A percentile compares a stretch with the other conserved stretches of the same genome.
Conservation (phyloP, 2,329 filamentous ascomycete species). For the Lomentospora prolificans region DNA sequence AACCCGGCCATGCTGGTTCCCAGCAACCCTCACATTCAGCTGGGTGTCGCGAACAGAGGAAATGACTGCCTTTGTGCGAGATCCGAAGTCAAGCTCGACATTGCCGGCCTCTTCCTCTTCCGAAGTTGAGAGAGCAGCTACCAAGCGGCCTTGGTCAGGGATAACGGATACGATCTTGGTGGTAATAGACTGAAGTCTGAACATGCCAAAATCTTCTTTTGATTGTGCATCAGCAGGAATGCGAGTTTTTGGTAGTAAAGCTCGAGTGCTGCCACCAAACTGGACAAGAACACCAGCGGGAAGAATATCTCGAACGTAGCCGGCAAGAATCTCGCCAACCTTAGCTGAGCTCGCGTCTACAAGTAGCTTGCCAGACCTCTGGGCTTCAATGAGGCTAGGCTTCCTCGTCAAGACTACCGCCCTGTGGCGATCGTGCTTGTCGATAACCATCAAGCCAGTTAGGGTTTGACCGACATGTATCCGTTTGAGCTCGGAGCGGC, state of each 20-base stretch:
- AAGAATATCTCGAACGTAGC: conserved; percentile 80
- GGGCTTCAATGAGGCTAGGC: conserved; percentile 67
- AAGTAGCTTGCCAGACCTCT: conserved; percentile 63
- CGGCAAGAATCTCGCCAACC: conserved; percentile 58
- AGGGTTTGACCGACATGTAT: conserved; percentile 78
- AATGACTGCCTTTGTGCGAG: conserved; percentile 64
- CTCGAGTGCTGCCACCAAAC: conserved; percentile 68
- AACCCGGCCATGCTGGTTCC: conserved; percentile 79
- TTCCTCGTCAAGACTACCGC: conserved; percentile 74
- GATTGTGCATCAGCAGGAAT: conserved; percentile 60
- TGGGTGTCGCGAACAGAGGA: conserved; percentile 85
- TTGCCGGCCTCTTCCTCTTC: conserved; percentile 39
- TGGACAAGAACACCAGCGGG: conserved; percentile 77
- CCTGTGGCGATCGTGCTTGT: conserved; percentile 70
- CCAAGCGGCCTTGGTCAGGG: conserved; percentile 57
- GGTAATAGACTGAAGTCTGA: conserved; percentile 64
- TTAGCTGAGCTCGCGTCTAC: conserved; percentile 60
- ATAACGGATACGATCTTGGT: conserved; percentile 67
- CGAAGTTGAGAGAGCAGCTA: conserved; percentile 35
- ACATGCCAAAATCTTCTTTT: conserved; percentile 67
- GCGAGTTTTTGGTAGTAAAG: conserved; percentile 69
- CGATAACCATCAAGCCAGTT: conserved; percentile 72
- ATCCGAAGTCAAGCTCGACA: conserved; percentile 67
- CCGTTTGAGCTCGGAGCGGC: conserved; percentile 64
- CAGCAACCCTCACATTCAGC: conserved; percentile 68